Percentiles rank a stretch among this genome's conserved stretches.
Conservation (phyloP, 306 rosid genomes). For the Cicer arietinum region DNA sequence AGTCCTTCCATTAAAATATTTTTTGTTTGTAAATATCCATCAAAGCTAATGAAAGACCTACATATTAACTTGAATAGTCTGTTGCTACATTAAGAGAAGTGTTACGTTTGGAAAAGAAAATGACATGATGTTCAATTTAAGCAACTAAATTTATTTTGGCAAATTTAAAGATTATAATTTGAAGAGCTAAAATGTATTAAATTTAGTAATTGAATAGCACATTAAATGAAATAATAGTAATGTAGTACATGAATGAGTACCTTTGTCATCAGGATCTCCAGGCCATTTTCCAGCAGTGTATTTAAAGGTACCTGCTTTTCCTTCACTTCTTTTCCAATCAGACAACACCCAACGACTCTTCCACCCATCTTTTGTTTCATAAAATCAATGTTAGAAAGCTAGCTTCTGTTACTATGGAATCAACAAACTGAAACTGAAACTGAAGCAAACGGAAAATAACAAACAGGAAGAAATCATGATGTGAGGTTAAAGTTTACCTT, state of each 20-base stretch:
- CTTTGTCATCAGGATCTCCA: constrained; percentile 81
- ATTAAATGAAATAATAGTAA: too few species aligned
- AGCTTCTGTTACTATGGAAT: not conserved
- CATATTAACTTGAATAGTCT: too few species aligned
- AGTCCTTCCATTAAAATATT: too few species aligned
- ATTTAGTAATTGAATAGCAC: too few species aligned
- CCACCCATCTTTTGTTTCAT: constrained; percentile 62
- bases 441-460: not conserved
- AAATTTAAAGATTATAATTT: too few species aligned
- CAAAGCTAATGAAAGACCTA: too few species aligned
- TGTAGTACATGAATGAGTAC: constrained; percentile 34
- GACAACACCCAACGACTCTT: constrained; percentile 83
- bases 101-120: too few species aligned
- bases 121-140: too few species aligned
- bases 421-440: constrained; percentile 19
- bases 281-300: constrained; percentile 81
- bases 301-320: constrained; percentile 79
- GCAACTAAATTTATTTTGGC: too few species aligned
- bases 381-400: constrained; percentile 18
- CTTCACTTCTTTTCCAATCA: constrained; percentile 85
- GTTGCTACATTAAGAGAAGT: too few species aligned
- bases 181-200: too few species aligned
- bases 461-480: not conserved
- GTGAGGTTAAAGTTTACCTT: constrained; percentile 48
- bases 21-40: too few species aligned